Base-by-base conservation (phyloP, 495 filamentous ascomycete species). In the Penicillium argentinense region DNA sequence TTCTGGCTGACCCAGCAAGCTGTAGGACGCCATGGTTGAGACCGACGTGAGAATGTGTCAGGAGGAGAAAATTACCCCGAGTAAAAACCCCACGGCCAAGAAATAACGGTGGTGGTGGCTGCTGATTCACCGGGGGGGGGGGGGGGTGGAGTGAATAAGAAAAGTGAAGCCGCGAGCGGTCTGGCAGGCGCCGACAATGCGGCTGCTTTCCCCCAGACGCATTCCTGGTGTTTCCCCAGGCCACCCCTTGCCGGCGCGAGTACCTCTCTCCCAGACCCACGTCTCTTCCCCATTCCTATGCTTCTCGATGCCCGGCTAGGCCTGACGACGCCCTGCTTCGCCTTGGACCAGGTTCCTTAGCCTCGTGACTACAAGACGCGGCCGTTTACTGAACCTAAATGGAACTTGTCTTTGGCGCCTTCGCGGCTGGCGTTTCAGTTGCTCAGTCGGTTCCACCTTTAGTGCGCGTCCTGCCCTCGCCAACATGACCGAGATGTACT, bases 1-100 rank as follows among this genome's bases (percentile, higher is more conserved):
- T 56, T 79, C 76, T 40, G 64, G 59, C 45, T 78, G 76, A 55
- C 73, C 69, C 7, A 79, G 59, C 22, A 75, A 45, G 23, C 66
- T 68, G 49, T 77, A 75, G 29, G 71, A 73, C 45, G 67, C 58
- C 76, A 80, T 80, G 4, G 19, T 54, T n/a, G 24, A 14, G 33
- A 36, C 5, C 13, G 33, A 21, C n/a, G n/a, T n/a, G n/a, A n/a
- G n/a, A n/a, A n/a, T n/a, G n/a, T n/a, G n/a, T n/a, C n/a, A n/a
- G n/a, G n/a, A n/a, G 12, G 9, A 13, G 11, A 19, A 17, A 16
- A 22, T 13, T 42, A 19, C 14, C 21, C 13, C 14, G 12, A 36
- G 16, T 18, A 45, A 33, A n/a, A 23, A 22, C 7, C n/a, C 17
- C 14, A 43, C 17, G 9, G 30, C 11, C 16, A 22, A 43, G 36